Evolutionary conservation across 345 rosid species (phyloP), one percentile per base, ranked within the genome.

Genomic region (Camelina neglecta): DNA sequence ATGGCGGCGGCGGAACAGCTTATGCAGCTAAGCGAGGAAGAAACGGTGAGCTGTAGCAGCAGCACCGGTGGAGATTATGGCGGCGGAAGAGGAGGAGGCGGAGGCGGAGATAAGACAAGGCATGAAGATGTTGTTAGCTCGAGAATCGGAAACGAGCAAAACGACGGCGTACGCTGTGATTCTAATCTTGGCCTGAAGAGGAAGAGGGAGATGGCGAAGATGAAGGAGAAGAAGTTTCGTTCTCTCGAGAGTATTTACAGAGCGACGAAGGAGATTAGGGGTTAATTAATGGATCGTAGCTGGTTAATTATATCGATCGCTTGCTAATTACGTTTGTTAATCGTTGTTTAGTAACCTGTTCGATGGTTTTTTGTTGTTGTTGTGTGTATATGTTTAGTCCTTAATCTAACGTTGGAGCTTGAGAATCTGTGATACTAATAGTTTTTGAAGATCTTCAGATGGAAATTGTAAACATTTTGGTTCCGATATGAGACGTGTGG

Each of bases 11-110:
- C 81, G 21, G 81, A 78, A n/a, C 77, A 60, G 65, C 77, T 78
- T 58, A 65, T 78, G 77, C 81, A 78, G 69, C 62, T 78, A 11
- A 78, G 81, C 59, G 81, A 78, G 29, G 81, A 78, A 44, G 81
- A 78, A 13, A 78, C 77, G 21, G 4, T 78, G 59, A 78, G 81
- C 2, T 78, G 70, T 67, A 78, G 81, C 69, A 78, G 81, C 65
- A 65, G 77, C 65, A 72, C 64, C 48, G 73, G 55, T 11, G 72
- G 70, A 9, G 59, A 42, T 53, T 50, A 6, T 4, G 59, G 78
- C 11, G 39, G 69, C 1, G 60, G 13, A 21, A 36, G 36, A 65
- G 51, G 72, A 35, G 71, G 33, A 42, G 65, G 75, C 8, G 38
- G 49, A 29, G 31, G 31, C 31, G 31, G 31, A 2, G n/a, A 29